Percentiles rank a stretch among this genome's conserved stretches.
These are phyloP conservation scores for Aspergillus quadricinctus DNA, from an alignment of 2,329 filamentous ascomycete species.

Conservation along the genomic window DNA sequence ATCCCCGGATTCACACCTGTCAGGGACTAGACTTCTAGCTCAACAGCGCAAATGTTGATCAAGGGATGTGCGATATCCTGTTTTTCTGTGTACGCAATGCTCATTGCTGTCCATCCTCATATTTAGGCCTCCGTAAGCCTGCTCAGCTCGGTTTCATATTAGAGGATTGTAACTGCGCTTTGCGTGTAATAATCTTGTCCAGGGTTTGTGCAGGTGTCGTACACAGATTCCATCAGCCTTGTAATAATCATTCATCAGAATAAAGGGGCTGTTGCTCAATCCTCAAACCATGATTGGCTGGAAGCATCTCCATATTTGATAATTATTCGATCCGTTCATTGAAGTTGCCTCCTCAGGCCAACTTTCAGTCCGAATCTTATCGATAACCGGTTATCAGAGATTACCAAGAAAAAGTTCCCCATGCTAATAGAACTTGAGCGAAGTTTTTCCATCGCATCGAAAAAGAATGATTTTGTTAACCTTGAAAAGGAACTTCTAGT, in stretches of 20 bases:
- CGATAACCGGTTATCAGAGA: neutral
- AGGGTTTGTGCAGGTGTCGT: neutral
- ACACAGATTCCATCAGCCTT: neutral
- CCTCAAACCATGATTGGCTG: neutral
- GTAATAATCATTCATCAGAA: neutral
- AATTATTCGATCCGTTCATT: neutral
- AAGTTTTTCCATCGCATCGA: neutral
- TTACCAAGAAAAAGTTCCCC: neutral
- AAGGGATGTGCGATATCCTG: neutral
- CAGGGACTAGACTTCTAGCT: conserved; percentile 6
- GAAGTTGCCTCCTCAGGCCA: neutral
- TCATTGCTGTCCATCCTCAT: neutral
- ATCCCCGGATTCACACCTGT: conserved; percentile 16
- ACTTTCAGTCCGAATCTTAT: neutral
- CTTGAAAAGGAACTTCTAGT: neutral
- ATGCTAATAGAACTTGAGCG: neutral
- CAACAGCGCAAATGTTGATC: conserved; percentile 4
- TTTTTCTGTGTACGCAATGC: neutral
- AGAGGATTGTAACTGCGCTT: neutral
- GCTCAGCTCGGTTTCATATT: neutral
- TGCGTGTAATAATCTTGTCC: neutral
- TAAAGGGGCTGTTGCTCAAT: neutral
- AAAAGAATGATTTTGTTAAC: neutral
- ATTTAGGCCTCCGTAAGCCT: neutral
- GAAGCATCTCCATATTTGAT: neutral